Conservation (phyloP, 257 asterid genomes). For the Catharanthus roseus region DNA sequence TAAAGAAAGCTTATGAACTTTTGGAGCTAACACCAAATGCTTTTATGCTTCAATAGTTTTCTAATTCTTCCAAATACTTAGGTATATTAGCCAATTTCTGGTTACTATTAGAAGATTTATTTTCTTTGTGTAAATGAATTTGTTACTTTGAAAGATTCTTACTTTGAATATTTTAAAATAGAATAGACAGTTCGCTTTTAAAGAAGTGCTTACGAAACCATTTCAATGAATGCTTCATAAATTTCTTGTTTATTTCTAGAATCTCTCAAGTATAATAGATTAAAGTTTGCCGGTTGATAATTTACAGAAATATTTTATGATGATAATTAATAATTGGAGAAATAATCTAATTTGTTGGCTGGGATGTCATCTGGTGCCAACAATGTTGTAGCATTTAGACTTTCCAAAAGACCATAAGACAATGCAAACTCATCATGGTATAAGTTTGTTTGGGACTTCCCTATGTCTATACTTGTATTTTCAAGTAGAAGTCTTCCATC, state of each 20-base stretch:
- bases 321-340: not conserved
- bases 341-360: slow-evolving; percentile 35
- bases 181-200: slow-evolving; percentile 64
- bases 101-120: not conserved
- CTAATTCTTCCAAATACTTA: slow-evolving; percentile 84
- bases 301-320: no score
- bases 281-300: no score
- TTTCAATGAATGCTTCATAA: not conserved
- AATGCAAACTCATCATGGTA: no score
- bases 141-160: not conserved
- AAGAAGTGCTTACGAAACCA: slow-evolving; percentile 84
- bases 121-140: not conserved
- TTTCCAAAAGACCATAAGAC: no score
- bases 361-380: slow-evolving; percentile 98
- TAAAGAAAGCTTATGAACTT: slow-evolving; percentile 77
- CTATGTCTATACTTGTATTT: no score
- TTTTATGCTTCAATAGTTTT: slow-evolving; percentile 94
- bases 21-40: slow-evolving; percentile 68
- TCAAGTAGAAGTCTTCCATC: no score
- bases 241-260: not conserved
- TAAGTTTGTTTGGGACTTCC: no score
- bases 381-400: slow-evolving; percentile 81
- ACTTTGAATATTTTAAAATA: not conserved
- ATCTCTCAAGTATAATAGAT: no score
- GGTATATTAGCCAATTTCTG: slow-evolving; percentile 27